Conservation (phyloP, 805 yeast species). For the Metschnikowia arizonensis region DNA sequence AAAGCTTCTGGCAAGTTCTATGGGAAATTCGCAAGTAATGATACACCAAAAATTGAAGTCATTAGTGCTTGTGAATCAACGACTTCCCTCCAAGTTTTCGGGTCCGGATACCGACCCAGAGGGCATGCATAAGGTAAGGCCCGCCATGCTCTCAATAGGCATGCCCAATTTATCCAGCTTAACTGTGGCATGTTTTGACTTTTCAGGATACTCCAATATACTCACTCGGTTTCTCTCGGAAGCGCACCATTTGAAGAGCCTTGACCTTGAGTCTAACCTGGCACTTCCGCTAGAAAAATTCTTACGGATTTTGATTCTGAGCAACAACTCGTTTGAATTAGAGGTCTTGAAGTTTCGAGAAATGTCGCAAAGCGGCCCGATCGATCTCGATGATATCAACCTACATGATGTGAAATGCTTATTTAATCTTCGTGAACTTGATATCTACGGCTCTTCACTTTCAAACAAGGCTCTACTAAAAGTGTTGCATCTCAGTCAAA, state of each 20-base stretch:
- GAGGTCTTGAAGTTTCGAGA: conserved; percentile 31
- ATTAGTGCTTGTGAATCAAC: not conserved
- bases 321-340: conserved; percentile 26
- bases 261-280: conserved; percentile 34
- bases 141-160: not conserved
- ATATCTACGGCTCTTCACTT: conserved; percentile 20
- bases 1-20: not conserved
- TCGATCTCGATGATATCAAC: conserved; percentile 26
- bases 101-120: conserved; percentile 1
- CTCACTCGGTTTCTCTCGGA: conserved; percentile 27
- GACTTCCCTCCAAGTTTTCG: not conserved
- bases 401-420: conserved; percentile 24
- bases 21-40: not conserved
- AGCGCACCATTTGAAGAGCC: conserved; percentile 15
- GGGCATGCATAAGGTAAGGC: conserved; percentile 2
- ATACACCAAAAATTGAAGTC: not conserved
- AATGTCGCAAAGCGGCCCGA: conserved; percentile 17
- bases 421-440: conserved; percentile 24
- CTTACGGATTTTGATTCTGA: conserved; percentile 27
- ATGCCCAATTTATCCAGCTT: not conserved
- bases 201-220: conserved; percentile 16
- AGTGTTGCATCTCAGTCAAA: conserved; percentile 10
- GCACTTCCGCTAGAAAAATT: conserved; percentile 26
- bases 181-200: conserved; percentile 29
- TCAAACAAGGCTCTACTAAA: conserved; percentile 14